Evolutionary conservation across 2,329 filamentous ascomycete genomes (phyloP), one percentile per base, ranked within the genome.

Genomic region (Pseudocercospora ulei): DNA sequence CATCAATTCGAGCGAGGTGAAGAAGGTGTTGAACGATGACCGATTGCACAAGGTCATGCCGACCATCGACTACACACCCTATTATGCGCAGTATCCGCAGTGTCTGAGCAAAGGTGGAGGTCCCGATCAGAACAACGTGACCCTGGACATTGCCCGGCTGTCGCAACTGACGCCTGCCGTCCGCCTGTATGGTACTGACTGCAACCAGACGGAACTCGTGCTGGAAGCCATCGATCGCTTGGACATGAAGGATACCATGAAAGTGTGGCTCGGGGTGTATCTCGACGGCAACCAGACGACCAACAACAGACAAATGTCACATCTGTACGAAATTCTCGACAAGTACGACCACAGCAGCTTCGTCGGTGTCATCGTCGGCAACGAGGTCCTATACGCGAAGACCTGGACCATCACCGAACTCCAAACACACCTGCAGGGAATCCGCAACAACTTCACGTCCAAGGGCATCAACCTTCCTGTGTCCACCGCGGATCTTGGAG

Each of bases 141-240:
- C 90, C 0, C 77, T 84, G 37, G 88, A 96, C 58, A 68, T 95
- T 42, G 88, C 90, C 1, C 79, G 95, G 6, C 75, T 96, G 35
- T 86, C 82, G 7, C 86, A 94, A 59, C 69, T 96, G 27, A 94
- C 86, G 43, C 87, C 93, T 58, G 79, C 78, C 2, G 74, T 96
- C 31, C 80, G 88, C 5, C 70, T 95, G 1, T 96, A 96, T 59
- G 88, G 88, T 34, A 96, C 85, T 7, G 88, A 96, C 65, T 96
- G 88, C 71, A 95, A 95, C 62, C 88, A 96, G 63, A 96, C 88
- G 0, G 75, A 94, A 61, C 90, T 96, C 82, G 75, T 92, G 1
- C 67, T 96, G 5, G 79, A 90, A 53, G 79, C 87, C 12, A 80
- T 96, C 52, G 70, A 82, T 41, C 72, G 72, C 35, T 70, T 96